Evolutionary conservation across 805 yeast species (phyloP).

Genomic region (Saccharomycopsis sp.): DNA sequence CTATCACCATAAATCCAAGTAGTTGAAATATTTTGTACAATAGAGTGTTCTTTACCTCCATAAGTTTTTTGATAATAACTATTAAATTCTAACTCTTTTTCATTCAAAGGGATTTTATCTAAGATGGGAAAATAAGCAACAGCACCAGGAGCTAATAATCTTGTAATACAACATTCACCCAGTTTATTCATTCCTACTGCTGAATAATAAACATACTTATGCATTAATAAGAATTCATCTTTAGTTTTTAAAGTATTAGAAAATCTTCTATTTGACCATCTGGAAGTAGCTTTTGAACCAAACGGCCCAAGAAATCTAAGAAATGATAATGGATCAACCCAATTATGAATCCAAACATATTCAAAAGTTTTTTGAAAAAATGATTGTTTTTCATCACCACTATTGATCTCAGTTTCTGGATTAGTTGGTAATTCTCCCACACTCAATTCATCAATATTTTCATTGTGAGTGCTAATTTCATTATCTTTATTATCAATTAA

Average conservation of each 20-base stretch:
- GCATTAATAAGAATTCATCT: conserved; percentile 32
- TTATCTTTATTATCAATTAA: not conserved
- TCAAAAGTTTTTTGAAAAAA: not conserved
- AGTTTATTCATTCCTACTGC: conserved; percentile 45
- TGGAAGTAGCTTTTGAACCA: conserved; percentile 38
- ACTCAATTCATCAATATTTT: not conserved
- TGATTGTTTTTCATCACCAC: conserved; percentile 10
- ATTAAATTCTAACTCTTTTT: conserved; percentile 22
- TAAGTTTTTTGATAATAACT: conserved; percentile 54
- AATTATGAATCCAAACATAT: conserved; percentile 40
- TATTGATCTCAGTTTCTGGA: not conserved
- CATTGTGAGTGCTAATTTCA: conserved; percentile 11
- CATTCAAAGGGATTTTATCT: conserved; percentile 37
- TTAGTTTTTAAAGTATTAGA: conserved; percentile 21
- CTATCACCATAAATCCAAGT: conserved; percentile 57
- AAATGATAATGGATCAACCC: conserved; percentile 42
- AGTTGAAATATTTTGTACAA: conserved; percentile 33
- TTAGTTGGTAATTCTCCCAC: no score
- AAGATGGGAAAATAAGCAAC: conserved; percentile 45
- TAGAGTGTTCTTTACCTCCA: conserved; percentile 39
- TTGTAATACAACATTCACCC: conserved; percentile 55
- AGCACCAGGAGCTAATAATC: conserved; percentile 50
- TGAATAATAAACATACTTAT: conserved; percentile 41
- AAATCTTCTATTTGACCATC: conserved; percentile 47
- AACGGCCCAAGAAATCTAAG: conserved; percentile 43